Base-by-base conservation (phyloP, 139 green algal species). In the Haematococcus lacustris region DNA sequence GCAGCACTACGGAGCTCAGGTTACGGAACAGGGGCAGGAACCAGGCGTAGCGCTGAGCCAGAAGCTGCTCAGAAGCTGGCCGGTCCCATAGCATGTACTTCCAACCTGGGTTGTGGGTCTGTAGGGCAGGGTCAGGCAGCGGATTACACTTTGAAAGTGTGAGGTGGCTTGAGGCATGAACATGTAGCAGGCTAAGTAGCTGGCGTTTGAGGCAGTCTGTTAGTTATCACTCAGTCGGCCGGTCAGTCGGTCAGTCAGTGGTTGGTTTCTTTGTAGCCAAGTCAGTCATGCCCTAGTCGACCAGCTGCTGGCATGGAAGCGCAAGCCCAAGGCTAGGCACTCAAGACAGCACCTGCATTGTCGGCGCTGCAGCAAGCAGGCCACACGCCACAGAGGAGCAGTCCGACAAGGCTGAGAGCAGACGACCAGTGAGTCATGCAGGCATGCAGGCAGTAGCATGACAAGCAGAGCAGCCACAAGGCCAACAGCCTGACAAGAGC, bases 81-180 rank as follows among this genome's bases (percentile, higher is more conserved):
- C 68, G 51, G 50, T 82, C 71, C 76, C 74, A 85, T n/a, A 85
- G 77, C 60, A 73, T 51, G 66, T 77, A 59, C 35, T 70, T 13
- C 80, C 80, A 85, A 37, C 59, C 26, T 3, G 71, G 73, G 64
- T 85, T 73, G 51, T 73, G 61, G n/a, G 51, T 59, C 60, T 72
- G 60, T 38, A 41, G 43, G 9, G 17, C 43, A 28, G 43, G 9
- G 43, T 53, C 9, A 17, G 43, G 9, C 9, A 17, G 43, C 53
- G 53, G 32, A 23, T 21, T 23, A 39, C 30, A 40, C 26, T 3
- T 39, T 41, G 33, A 30, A 41, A 30, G 53, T 64, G 53, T 63
- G 60, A 4, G 30, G 5, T 41, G 33, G 60, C 5, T 21, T 2
- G 33, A 5, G n/a, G 28, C 3, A 4, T 40, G 4, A 67, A 9